These are phyloP conservation scores for Cenchrus fungigraminus DNA, from an alignment of 176 grass and related monocot genomes.

Conservation along the genomic window DNA sequence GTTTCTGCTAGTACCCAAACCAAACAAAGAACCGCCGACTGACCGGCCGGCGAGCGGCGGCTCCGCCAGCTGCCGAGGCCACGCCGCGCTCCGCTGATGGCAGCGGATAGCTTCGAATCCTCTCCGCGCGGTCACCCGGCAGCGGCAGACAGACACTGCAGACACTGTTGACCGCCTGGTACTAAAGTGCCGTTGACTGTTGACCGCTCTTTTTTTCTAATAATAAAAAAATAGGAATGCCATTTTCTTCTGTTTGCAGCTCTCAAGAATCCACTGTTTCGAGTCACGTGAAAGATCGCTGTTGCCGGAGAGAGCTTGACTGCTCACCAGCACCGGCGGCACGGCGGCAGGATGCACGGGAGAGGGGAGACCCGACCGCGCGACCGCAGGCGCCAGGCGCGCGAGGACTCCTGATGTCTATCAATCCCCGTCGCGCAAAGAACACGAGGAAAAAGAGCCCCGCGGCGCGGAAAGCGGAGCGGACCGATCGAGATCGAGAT, in stretches of 20 bases:
- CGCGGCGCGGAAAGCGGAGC: background rate
- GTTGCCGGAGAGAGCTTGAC: background rate
- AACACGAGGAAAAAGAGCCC: background rate
- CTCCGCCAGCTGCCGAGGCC: background rate
- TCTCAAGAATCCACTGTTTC: background rate
- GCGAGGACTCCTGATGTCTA: background rate
- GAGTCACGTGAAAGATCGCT: slow-evolving; percentile 42
- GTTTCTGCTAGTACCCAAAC: too few species aligned
- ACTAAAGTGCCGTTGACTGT: background rate
- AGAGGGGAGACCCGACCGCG: background rate
- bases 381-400: background rate
- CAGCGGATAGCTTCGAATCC: background rate
- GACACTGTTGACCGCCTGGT: background rate
- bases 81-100: background rate
- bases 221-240: too few species aligned
- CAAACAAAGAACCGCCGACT: background rate
- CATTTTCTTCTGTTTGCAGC: too few species aligned
- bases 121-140: background rate
- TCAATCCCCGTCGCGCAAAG: background rate
- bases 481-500: background rate
- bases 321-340: background rate
- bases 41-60: too few species aligned
- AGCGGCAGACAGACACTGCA: too few species aligned
- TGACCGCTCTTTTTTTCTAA: too few species aligned
- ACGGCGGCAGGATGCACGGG: slow-evolving; percentile 27